A percentile compares a stretch with the other conserved stretches of the same genome.
phyloP scores from a whole-genome alignment of 1,284 basidiomycete genomes.

The Moniliella sp. region DNA sequence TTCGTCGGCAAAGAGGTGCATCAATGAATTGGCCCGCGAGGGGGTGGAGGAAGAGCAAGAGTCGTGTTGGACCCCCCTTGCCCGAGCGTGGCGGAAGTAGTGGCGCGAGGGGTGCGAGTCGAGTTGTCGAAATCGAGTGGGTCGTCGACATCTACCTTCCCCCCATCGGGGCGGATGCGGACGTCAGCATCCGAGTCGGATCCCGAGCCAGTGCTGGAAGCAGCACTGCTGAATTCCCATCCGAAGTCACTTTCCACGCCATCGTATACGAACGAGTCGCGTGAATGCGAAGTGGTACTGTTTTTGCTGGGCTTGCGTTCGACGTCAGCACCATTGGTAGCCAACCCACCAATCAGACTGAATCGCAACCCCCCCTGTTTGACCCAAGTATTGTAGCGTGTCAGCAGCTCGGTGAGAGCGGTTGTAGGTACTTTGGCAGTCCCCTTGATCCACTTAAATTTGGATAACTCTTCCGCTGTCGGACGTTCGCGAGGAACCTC shows the following conservation, averaged over 20 bases:
- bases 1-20: too few relatives aligned
- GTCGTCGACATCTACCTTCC: slow-evolving; percentile 2
- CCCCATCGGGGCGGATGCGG: too few relatives aligned
- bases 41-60: not conserved
- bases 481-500: slow-evolving; percentile 65
- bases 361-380: slow-evolving; percentile 57
- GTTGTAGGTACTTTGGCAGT: slow-evolving; percentile 44
- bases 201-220: too few relatives aligned
- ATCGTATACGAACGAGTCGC: slow-evolving; percentile 20
- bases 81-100: not conserved
- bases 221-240: slow-evolving; percentile 14
- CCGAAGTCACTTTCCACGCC: slow-evolving; percentile 12
- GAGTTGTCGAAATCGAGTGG: not conserved
- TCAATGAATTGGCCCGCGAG: too few relatives aligned
- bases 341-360: slow-evolving; percentile 41
- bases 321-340: slow-evolving; percentile 9
- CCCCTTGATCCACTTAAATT: slow-evolving; percentile 78
- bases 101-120: not conserved
- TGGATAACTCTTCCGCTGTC: slow-evolving; percentile 66
- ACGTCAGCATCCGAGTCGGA: too few relatives aligned
- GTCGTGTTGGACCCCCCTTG: not conserved
- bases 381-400: slow-evolving; percentile 53
- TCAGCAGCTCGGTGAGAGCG: slow-evolving; percentile 60
- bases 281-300: slow-evolving; percentile 1
- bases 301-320: not conserved